phyloP scores from a whole-genome alignment of 306 rosid species.

The Dalbergia cochinchinensis region DNA sequence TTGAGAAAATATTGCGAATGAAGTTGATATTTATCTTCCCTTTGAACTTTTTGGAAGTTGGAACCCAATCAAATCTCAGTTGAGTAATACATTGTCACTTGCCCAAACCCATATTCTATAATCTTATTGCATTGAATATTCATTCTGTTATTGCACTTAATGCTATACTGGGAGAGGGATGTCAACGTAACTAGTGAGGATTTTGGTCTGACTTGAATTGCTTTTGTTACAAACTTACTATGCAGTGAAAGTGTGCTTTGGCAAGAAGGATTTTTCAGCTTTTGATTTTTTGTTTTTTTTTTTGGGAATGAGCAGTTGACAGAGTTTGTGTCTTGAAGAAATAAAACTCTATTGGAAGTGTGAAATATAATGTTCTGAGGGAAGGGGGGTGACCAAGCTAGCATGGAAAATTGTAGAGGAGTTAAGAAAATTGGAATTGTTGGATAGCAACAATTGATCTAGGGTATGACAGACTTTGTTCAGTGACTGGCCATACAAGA shows the following conservation, averaged over 20 bases:
- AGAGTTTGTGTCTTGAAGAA: not conserved
- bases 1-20: slow-evolving; percentile 16
- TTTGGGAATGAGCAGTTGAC: slow-evolving; percentile 2
- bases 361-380: not conserved
- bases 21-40: slow-evolving; percentile 1
- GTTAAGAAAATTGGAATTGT: not conserved
- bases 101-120: not conserved
- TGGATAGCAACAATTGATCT: not conserved
- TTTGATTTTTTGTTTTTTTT: not conserved
- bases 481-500: not conserved
- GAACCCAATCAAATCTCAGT: not conserved
- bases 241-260: not conserved
- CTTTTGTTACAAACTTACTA: too few species aligned
- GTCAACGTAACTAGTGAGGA: not conserved
- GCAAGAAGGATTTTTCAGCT: not conserved
- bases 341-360: not conserved
- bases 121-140: not conserved
- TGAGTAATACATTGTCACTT: not conserved
- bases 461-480: not conserved
- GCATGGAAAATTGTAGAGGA: not conserved
- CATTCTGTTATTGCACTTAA: too few species aligned
- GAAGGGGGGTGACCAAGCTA: not conserved
- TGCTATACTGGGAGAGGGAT: too few species aligned
- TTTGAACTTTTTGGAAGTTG: not conserved
- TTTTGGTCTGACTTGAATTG: not conserved